Evolutionary conservation across 1,139 yeast genomes (phyloP).

Genomic region (Pichia sp.): DNA sequence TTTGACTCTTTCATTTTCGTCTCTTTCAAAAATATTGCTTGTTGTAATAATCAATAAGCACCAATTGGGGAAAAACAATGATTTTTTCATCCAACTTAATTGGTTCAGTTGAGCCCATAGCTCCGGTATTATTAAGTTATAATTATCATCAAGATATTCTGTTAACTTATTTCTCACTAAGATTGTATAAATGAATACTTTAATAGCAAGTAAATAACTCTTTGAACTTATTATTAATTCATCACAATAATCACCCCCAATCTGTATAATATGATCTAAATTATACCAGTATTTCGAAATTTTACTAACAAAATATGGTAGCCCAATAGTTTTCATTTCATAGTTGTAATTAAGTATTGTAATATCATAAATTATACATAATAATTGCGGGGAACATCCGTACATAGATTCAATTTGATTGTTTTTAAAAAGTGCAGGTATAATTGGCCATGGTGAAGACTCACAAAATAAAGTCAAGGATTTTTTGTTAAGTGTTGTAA

Average conservation of each 20-base stretch:
- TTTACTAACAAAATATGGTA: conserved; percentile 2
- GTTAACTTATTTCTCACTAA: conserved; percentile 1
- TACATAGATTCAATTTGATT: conserved; percentile 27
- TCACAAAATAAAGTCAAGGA: conserved; percentile 17
- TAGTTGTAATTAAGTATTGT: conserved; percentile 19
- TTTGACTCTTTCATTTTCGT: conserved; percentile 15
- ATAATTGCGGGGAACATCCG: conserved; percentile 30
- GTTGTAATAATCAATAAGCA: conserved; percentile 25
- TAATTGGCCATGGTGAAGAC: conserved; percentile 25
- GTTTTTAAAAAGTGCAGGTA: conserved; percentile 22
- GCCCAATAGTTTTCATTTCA: conserved; percentile 10
- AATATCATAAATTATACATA: conserved; percentile 23
- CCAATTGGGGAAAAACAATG: conserved; percentile 29
- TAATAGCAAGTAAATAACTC: conserved; percentile 6
- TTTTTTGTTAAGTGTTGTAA: conserved; percentile 24
- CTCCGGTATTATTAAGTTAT: conserved; percentile 5
- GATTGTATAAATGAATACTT: conserved; percentile 5
- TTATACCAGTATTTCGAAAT: conserved; percentile 13
- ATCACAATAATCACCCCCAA: conserved; percentile 9
- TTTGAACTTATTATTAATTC: conserved; percentile 12
- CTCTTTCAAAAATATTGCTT: conserved; percentile 14
- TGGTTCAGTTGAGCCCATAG: conserved; percentile 3
- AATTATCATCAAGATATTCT: conserved; percentile 5
- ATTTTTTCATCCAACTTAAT: conserved; percentile 1
- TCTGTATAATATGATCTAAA: conserved; percentile 13